phyloP scores from a whole-genome alignment of 75 land plant species.

The Picea glauca region DNA sequence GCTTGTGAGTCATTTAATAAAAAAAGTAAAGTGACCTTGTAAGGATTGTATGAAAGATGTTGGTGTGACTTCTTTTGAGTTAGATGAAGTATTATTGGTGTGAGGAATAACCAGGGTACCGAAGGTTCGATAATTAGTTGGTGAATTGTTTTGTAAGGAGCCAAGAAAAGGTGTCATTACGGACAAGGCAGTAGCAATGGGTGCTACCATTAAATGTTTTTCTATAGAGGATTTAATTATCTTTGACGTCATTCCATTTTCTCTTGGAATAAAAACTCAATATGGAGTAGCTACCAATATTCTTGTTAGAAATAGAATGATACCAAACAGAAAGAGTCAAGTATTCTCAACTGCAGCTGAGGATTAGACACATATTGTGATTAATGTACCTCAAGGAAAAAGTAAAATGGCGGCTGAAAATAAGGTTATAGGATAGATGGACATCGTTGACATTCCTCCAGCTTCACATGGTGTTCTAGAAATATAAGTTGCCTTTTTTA shows the following conservation, averaged over 20 bases:
- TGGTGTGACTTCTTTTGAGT: conserved; percentile 34
- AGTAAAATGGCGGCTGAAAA: conserved; percentile 65
- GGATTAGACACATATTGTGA: conserved; percentile 60
- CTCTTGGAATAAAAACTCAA: conserved; percentile 55
- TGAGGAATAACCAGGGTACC: conserved; percentile 60
- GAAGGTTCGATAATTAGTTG: conserved; percentile 41
- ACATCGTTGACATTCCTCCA: conserved; percentile 61
- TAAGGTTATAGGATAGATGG: conserved; percentile 61
- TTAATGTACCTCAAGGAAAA: conserved; percentile 58
- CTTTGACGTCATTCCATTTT: conserved; percentile 56
- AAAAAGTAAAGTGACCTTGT: conserved; percentile 46
- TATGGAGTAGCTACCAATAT: conserved; percentile 60
- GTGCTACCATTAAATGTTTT: conserved; percentile 28
- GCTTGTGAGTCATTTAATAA: conserved; percentile 43
- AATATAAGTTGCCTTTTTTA: conserved; percentile 64
- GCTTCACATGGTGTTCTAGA: conserved; percentile 56
- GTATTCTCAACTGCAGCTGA: conserved; percentile 68
- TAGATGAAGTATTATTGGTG: conserved; percentile 54
- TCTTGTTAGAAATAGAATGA: conserved; percentile 56
- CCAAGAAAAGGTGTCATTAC: conserved; percentile 66
- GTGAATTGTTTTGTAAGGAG: background rate
- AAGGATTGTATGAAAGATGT: conserved; percentile 59
- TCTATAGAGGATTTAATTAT: conserved; percentile 53
- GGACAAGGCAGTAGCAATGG: conserved; percentile 44
- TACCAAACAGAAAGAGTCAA: conserved; percentile 68